A percentile compares a stretch with the other conserved stretches of the same genome.
phyloP scores from a whole-genome alignment of 148 eudicot species.

The Salicornia ramosissima region DNA sequence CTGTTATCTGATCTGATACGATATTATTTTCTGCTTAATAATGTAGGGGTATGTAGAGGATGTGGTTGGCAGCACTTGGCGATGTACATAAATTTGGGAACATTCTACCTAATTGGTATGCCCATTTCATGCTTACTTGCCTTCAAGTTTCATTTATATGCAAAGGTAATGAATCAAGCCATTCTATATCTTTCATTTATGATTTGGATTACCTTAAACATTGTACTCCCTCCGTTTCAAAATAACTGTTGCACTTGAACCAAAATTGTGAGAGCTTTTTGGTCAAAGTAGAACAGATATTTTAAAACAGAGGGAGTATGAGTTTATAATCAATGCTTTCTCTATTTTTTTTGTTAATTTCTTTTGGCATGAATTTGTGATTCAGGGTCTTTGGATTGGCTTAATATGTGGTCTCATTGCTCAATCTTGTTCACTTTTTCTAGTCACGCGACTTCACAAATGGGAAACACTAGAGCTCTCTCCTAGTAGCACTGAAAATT shows the following conservation, averaged over 20 bases:
- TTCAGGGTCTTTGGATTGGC: constrained; percentile 21
- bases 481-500: background rate
- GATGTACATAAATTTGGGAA: constrained; percentile 53
- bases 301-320: no score
- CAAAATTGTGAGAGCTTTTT: no score
- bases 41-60: constrained; percentile 79
- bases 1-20: no score
- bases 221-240: no score
- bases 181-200: no score
- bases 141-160: constrained; percentile 48
- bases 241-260: no score
- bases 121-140: constrained; percentile 58
- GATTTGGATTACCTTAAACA: no score
- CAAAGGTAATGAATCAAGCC: constrained; percentile 34
- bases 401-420: constrained; percentile 17
- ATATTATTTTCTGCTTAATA: background rate
- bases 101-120: constrained; percentile 69
- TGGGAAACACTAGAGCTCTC: constrained; percentile 14
- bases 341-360: no score
- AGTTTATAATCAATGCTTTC: no score
- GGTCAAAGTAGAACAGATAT: no score
- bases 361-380: no score
- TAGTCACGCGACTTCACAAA: constrained; percentile 3
- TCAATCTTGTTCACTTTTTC: constrained; percentile 12
- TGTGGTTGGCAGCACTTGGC: constrained; percentile 88